These are phyloP conservation scores for Tylopilus subfusipes DNA, from an alignment of 768 basidiomycete species.

Conservation along the genomic window DNA sequence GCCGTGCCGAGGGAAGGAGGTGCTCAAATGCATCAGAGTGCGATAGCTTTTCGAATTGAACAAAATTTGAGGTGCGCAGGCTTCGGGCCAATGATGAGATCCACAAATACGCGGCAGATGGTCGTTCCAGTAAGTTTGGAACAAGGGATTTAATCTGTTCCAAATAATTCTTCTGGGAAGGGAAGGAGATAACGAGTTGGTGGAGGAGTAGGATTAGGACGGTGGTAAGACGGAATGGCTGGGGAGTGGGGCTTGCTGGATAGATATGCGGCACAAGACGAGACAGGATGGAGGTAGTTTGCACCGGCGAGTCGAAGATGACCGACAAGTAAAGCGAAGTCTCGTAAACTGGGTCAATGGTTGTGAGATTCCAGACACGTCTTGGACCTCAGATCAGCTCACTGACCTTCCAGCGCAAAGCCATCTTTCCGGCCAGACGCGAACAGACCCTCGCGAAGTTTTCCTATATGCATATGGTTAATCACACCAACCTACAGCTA, in stretches of 20 bases:
- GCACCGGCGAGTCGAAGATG: constrained; percentile 57
- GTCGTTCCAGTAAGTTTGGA: constrained; percentile 36
- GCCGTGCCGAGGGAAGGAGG: constrained; percentile 14
- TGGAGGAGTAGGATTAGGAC: constrained; percentile 55
- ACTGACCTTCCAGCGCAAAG: constrained; percentile 67
- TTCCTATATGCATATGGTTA: constrained; percentile 44
- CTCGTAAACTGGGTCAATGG: constrained; percentile 55
- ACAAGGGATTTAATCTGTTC: constrained; percentile 19
- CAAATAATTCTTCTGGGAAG: constrained; percentile 57
- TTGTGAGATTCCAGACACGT: neutral
- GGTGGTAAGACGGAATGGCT: constrained; percentile 28
- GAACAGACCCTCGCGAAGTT: constrained; percentile 69
- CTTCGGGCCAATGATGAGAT: constrained; percentile 47
- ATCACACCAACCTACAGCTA: neutral
- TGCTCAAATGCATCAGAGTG: constrained; percentile 23
- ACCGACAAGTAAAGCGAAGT: constrained; percentile 65
- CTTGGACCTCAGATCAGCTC: neutral
- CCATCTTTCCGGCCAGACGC: constrained; percentile 55
- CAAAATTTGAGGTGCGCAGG: constrained; percentile 55
- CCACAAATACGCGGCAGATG: constrained; percentile 45
- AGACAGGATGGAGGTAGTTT: constrained; percentile 59
- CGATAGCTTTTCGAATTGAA: constrained; percentile 47
- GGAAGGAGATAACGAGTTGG: constrained; percentile 54
- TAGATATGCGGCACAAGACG: constrained; percentile 54
- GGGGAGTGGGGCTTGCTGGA: constrained; percentile 13